These are phyloP conservation scores for Peniophora sp. DNA, from an alignment of 1,284 basidiomycete genomes.

Conservation along the genomic window DNA sequence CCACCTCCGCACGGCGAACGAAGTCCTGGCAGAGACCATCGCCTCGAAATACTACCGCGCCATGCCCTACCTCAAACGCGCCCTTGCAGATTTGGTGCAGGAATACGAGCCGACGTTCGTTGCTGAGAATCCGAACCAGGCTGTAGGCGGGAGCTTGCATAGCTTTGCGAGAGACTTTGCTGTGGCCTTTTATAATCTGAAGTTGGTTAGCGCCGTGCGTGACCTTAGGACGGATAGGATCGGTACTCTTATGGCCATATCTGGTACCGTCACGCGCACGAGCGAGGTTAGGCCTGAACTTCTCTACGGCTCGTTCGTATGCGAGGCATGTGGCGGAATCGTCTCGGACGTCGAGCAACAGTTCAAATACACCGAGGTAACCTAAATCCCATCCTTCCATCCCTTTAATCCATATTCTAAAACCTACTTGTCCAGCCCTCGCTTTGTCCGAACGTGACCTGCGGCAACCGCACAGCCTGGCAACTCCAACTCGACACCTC, in stretches of 20 bases:
- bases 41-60: conserved; percentile 96
- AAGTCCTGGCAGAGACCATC: conserved; percentile 89
- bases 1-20: conserved; percentile 86
- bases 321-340: conserved; percentile 79
- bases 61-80: conserved; percentile 88
- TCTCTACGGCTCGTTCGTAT: conserved; percentile 89
- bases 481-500: conserved; percentile 94
- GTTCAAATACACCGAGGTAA: conserved; percentile 98
- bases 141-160: conserved; percentile 75
- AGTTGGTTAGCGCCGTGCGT: conserved; percentile 91
- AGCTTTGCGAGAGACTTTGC: conserved; percentile 90
- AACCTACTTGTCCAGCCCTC: conserved; percentile 53
- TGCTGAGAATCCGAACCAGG: conserved; percentile 80
- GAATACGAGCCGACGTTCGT: conserved; percentile 89
- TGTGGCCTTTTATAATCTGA: conserved; percentile 95
- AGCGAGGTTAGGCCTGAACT: conserved; percentile 97
- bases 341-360: conserved; percentile 98
- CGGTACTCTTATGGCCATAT: conserved; percentile 88
- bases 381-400: conserved; percentile 8
- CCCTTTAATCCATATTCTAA: conserved; percentile 6
- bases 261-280: conserved; percentile 95
- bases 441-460: conserved; percentile 89
- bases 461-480: conserved; percentile 88
- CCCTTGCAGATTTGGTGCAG: conserved; percentile 83
- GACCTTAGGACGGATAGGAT: conserved; percentile 91